A percentile compares a stretch with the other conserved stretches of the same genome.
Conservation (phyloP, 225 moss, liverwort and hornwort genomes). For the Climacium dendroides region DNA sequence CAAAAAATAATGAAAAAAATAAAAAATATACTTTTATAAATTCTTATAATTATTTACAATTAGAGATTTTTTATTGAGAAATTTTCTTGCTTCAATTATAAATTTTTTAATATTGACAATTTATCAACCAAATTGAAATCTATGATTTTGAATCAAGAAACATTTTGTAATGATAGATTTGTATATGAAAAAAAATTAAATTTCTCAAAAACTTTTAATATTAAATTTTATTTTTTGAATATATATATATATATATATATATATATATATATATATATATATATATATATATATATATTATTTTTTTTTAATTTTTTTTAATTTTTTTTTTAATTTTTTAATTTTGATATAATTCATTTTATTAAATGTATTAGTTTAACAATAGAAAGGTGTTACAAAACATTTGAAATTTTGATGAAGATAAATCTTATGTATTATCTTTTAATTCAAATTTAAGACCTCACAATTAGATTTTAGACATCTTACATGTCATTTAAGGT, state of each 20-base stretch:
- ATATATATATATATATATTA: no score
- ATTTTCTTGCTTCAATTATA: background rate
- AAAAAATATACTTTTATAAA: background rate
- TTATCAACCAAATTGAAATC: background rate
- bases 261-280: no score
- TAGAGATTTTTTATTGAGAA: no score
- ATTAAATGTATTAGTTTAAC: background rate
- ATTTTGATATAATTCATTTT: no score
- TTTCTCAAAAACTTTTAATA: no score
- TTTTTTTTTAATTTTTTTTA: no score
- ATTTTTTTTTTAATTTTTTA: no score
- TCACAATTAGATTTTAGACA: background rate
- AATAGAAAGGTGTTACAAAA: background rate
- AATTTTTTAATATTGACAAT: background rate
- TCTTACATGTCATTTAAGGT: background rate
- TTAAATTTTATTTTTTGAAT: fast-evolving
- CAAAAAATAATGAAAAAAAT: no score
- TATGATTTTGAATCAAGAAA: background rate
- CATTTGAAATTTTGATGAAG: background rate
- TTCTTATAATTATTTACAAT: background rate
- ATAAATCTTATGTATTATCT: background rate
- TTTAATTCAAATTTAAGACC: background rate
- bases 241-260: no score
- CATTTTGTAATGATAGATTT: no score
- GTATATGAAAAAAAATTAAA: background rate